Base-by-base conservation (phyloP, 2,329 filamentous ascomycete genomes). In the Pestalotiopsis fici region DNA sequence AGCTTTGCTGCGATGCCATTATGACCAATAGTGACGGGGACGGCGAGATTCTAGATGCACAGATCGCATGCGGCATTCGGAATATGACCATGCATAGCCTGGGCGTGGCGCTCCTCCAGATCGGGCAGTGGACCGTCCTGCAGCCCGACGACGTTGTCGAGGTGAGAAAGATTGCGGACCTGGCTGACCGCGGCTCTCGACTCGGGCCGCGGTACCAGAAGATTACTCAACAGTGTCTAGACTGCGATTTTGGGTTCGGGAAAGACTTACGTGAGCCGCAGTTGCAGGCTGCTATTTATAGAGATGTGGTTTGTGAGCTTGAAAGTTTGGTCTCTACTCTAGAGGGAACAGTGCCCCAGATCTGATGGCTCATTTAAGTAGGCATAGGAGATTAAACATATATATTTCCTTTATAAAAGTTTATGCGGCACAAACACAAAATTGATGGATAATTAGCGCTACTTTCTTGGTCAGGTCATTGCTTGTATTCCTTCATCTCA, bases 81-180 rank as follows among this genome's bases (percentile, higher is more conserved):
- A 76, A 75, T 59, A 50, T 74, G 43, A 71, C 73, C 2, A 65
- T 76, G 18, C 69, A 73, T 60, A 74, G 73, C 27, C 72, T 77
- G 1, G 76, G 76, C 1, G 73, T 74, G 0, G 73, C 73, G 2
- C 63, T 76, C 18, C 69, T 76, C 1, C 73, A 76, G 57, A 77
- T 77, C 23, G 74, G 72, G 3, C 69, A 69, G 5, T 73, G 71
- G 73, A 56, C 67, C 13, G 18, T n/a, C 4, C 25, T 75, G 2
- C 68, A 72, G 3, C 67, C 71, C 3, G 63, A 70, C 4, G 72
- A 77, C 35, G 65, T 76, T 15, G 59, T 74, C 3, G 57, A 66
- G 9, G 68, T 75, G 13, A 68, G 76, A 35, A 73, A 70, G 28
- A 62, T 70, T 1, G 66, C 68, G 15, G 62, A 65, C 4, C 63